phyloP scores from a whole-genome alignment of 1,284 basidiomycete species.

The Takashimella koratensis region DNA sequence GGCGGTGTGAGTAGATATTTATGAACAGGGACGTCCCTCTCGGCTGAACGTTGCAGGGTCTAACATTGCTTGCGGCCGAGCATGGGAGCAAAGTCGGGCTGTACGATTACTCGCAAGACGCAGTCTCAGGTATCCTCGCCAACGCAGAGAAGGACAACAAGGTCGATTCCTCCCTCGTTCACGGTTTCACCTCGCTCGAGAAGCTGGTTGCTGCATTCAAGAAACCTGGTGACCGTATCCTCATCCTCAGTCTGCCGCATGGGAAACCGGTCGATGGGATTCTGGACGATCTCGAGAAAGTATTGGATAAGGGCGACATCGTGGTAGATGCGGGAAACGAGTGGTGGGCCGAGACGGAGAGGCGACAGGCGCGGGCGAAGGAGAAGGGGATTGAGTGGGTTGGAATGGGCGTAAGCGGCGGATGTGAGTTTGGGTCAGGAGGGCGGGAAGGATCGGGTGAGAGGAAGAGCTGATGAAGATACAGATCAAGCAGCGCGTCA shows the following conservation, averaged over 20 bases:
- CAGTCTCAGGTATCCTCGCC: conserved; percentile 22
- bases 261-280: conserved; percentile 37
- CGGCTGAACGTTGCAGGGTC: not conserved
- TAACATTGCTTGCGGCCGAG: not conserved
- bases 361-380: conserved; percentile 22
- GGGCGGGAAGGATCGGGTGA: not conserved
- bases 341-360: conserved; percentile 33
- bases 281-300: conserved; percentile 27
- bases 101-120: conserved; percentile 21
- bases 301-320: conserved; percentile 35
- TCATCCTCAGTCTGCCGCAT: conserved; percentile 41
- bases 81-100: not conserved
- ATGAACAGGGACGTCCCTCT: not conserved
- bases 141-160: conserved; percentile 22
- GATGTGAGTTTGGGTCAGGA: conserved; percentile 34
- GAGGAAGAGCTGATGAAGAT: not conserved
- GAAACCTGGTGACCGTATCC: conserved; percentile 14
- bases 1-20: not conserved
- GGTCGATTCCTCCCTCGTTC: conserved; percentile 20
- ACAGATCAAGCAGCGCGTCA: conserved; percentile 37
- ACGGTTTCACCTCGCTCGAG: conserved; percentile 24
- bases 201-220: conserved; percentile 27
- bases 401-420: conserved; percentile 40
- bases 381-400: conserved; percentile 31
- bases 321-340: conserved; percentile 38